Evolutionary conservation across 228 moss, liverwort and hornwort genomes (phyloP).

Genomic region (Sphagnum fallax): DNA sequence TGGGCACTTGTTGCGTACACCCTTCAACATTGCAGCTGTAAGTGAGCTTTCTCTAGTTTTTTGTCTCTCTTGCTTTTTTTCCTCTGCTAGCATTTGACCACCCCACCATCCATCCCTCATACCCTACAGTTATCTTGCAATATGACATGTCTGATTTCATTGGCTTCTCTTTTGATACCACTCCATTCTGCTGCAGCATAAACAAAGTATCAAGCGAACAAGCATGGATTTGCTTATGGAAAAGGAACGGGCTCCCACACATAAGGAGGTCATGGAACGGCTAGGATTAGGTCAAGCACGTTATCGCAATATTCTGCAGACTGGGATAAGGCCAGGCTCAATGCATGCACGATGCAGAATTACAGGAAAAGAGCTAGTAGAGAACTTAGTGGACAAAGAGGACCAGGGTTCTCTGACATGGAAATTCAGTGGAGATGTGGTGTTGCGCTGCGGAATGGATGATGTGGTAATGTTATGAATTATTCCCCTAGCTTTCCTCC

Average conservation of each 20-base stretch:
- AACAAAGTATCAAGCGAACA: conserved; percentile 69
- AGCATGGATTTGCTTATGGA: conserved; percentile 47
- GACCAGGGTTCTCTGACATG: conserved; percentile 16
- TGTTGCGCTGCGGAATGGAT: conserved; percentile 57
- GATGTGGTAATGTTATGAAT: conserved; percentile 53
- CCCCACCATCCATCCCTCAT: not conserved
- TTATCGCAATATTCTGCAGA: conserved; percentile 66
- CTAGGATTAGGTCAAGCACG: conserved; percentile 62
- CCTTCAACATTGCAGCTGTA: conserved; percentile 83
- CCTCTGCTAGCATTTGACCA: not conserved
- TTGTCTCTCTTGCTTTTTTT: not conserved
- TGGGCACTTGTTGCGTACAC: conserved; percentile 86
- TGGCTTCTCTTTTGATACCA: too few relatives aligned
- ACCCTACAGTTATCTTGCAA: not conserved
- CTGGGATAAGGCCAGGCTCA: conserved; percentile 42
- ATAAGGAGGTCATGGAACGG: conserved; percentile 59
- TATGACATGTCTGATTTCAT: too few relatives aligned
- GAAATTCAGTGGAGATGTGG: conserved; percentile 13
- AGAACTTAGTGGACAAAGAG: conserved; percentile 33
- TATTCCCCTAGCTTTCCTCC: not conserved
- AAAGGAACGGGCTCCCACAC: conserved; percentile 59
- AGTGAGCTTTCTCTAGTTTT: not conserved
- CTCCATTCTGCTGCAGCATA: conserved; percentile 47
- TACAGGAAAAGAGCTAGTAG: conserved; percentile 65
- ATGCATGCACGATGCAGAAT: conserved; percentile 51